Evolutionary conservation across 495 filamentous ascomycete species (phyloP), one percentile per base, ranked within the genome.

Genomic region (Staphylotrichum tortipilum): DNA sequence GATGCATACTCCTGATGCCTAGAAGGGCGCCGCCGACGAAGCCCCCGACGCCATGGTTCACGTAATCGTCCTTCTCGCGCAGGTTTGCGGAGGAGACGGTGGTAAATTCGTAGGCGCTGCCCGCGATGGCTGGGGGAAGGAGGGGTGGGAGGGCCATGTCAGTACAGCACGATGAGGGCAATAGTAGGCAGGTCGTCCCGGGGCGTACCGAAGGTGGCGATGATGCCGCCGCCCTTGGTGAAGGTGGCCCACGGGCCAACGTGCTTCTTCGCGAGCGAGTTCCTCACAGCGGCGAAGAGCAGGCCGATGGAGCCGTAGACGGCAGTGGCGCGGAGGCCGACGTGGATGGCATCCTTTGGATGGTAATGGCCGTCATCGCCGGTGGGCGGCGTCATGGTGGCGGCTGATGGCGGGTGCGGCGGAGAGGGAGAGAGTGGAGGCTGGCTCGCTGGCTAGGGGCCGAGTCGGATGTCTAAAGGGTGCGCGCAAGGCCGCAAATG

Each of bases 191-290:
- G 3, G 8, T n/a, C 12, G 54, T 31, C 21, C 11, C 33, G 5
- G 26, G n/a, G 35, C 67, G 23, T 68, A 75, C 72, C 61, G 44
- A 72, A 61, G 10, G 60, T 62, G 11, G 57, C 60, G 19, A 72
- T 61, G 15, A 59, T 62, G 55, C 62, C 51, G 42, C 68, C 72
- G 40, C 63, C 53, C 46, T 81, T 78, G 12, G 84, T 84, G 65
- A 97, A 81, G 38, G 94, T 76, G 53, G 86, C 83, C 71, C 78
- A 79, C 18, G 79, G 76, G 38, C 87, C 84, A 44, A 92, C 74
- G 64, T 94, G 94, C 56, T 77, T 77, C 68, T 79, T 88, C 15
- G 79, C 73, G 47, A 96, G 77, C 26, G 89, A 84, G 68, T 94
- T 95, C 71, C 89, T 88, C 43, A 91, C 73, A 24, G 86, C 85